A percentile compares a stretch with the other conserved stretches of the same genome.
These are phyloP conservation scores for Cymbidium sinense DNA, from an alignment of 106 monocot genomes.

Conservation along the genomic window DNA sequence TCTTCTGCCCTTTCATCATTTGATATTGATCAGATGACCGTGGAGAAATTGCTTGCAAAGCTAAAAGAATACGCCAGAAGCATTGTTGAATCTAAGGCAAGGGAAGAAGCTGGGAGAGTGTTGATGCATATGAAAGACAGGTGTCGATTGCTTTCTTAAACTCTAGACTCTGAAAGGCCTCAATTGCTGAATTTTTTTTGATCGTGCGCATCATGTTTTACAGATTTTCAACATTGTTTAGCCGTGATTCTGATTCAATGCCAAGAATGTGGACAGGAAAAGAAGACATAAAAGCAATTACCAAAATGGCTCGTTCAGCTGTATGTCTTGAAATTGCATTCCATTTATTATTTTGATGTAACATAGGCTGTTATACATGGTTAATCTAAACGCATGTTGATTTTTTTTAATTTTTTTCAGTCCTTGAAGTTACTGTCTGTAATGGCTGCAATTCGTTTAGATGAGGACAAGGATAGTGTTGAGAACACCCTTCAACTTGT, in stretches of 20 bases:
- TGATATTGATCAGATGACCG: slow-evolving; percentile 59
- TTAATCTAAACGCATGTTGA: neutral
- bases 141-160: slow-evolving; percentile 19
- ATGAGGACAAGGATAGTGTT: slow-evolving; percentile 65
- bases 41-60: slow-evolving; percentile 56
- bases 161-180: neutral
- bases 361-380: no score
- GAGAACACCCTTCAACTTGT: slow-evolving; percentile 65
- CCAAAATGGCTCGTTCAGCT: slow-evolving; percentile 77
- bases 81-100: slow-evolving; percentile 85
- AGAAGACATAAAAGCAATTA: slow-evolving; percentile 89
- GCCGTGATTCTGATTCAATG: slow-evolving; percentile 83
- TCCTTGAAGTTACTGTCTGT: slow-evolving; percentile 89
- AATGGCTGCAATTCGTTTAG: slow-evolving; percentile 74
- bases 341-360: neutral
- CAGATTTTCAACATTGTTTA: slow-evolving; percentile 87
- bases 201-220: slow-evolving; percentile 2
- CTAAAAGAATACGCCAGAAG: slow-evolving; percentile 62
- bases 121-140: slow-evolving; percentile 96
- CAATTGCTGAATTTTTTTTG: neutral
- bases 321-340: slow-evolving; percentile 19
- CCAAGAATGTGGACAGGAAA: slow-evolving; percentile 93
- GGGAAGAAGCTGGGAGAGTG: slow-evolving; percentile 76
- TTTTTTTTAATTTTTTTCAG: slow-evolving; percentile 30
- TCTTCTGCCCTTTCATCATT: slow-evolving; percentile 55